Base-by-base conservation (phyloP, 2,329 filamentous ascomycete species). In the Curvularia sp. region DNA sequence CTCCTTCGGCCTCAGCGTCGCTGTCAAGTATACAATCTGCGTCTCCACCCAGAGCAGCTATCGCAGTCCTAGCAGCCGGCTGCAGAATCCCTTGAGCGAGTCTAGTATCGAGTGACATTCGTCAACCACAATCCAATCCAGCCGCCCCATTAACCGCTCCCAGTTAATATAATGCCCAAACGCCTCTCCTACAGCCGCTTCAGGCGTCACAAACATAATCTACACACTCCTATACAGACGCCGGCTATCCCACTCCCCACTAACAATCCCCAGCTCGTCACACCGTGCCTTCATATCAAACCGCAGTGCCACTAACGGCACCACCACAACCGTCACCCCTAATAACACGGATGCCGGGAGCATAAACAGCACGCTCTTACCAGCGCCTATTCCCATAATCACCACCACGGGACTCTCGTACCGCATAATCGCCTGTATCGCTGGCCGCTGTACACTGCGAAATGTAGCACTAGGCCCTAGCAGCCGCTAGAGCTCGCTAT, bases 341-440 rank as follows among this genome's bases (percentile, higher is more conserved):
- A n/a, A n/a, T n/a, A 26, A 26, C 24, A 26, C 24, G 1, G 6
- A 44, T 15, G 58, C 63, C 43, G 61, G 69, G 54, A 72, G 60
- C 57, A 72, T 72, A 42, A 73, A 73, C 33, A 71, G 58, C 22
- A 73, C 44, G 46, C 67, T 71, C 61, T 72, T 72, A 5, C 70
- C 63, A 18, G 58, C 66, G 22, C 70, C 61, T 5, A 53, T 73
- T 10, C 48, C 64, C 50, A 74, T 69, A 24, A 72, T 56, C 12
- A 49, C 58, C 10, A 69, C 56, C 7, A 69, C 58, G 9, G 48
- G 57, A 56, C 65, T 69, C 49, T 61, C 15, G 2, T 61, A 56
- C 12, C 53, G 56, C 43, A 65, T 57, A 49, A 73, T 71, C 13
- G 55, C 60, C 12, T 63, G 44, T 10, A 71, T 55, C 5, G 60